Conservation (phyloP, 2,329 filamentous ascomycete genomes). For the Seiridium cupressi region DNA sequence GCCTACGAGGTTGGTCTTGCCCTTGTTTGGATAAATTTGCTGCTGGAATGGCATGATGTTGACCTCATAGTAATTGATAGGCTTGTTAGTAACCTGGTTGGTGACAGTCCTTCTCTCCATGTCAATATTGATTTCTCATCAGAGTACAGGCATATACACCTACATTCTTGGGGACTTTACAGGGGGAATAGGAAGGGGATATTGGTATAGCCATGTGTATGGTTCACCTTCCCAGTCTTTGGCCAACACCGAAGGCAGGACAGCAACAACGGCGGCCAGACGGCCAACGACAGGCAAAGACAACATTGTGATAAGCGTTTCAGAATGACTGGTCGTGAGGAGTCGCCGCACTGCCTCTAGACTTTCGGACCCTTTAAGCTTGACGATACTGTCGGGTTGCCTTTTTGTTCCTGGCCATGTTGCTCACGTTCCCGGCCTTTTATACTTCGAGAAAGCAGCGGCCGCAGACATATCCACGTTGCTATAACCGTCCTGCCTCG, state of each 20-base stretch:
- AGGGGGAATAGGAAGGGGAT: slow-evolving; percentile 42
- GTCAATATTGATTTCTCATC: neutral
- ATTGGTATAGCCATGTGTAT: slow-evolving; percentile 35
- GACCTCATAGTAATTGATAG: slow-evolving; percentile 35
- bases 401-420: too few relatives aligned
- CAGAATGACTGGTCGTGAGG: too few relatives aligned
- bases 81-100: slow-evolving; percentile 32
- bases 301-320: neutral
- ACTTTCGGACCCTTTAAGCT: too few relatives aligned
- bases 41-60: slow-evolving; percentile 29
- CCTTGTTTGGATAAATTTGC: slow-evolving; percentile 35
- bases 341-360: too few relatives aligned
- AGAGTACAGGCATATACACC: slow-evolving; percentile 11
- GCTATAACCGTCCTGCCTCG: too few relatives aligned
- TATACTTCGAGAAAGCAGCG: too few relatives aligned
- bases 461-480: too few relatives aligned
- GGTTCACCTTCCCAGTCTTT: slow-evolving; percentile 27
- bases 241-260: neutral
- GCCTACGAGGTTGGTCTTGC: slow-evolving; percentile 32
- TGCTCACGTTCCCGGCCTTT: too few relatives aligned
- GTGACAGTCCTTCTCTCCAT: slow-evolving; percentile 23
- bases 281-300: neutral
- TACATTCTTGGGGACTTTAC: slow-evolving; percentile 39
- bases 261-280: neutral
- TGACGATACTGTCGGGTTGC: too few relatives aligned